phyloP scores from a whole-genome alignment of 495 filamentous ascomycete species.

The Bacidia gigantensis region DNA sequence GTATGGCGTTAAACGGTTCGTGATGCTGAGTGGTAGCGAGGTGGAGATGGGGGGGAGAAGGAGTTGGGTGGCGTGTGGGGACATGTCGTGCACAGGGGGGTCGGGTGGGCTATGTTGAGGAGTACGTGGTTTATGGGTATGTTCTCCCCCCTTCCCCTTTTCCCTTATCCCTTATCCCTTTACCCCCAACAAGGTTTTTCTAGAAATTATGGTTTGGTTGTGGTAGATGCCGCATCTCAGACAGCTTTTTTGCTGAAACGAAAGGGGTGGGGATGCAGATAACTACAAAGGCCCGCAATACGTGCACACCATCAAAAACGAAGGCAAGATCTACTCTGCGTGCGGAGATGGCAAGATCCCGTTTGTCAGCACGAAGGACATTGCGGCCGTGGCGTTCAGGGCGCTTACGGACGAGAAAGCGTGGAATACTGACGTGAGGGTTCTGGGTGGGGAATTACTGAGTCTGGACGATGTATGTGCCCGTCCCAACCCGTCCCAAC shows the following conservation, averaged over 20 bases:
- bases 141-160: slow-evolving; percentile 5
- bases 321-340: slow-evolving; percentile 32
- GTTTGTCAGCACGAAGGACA: slow-evolving; percentile 34
- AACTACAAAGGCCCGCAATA: slow-evolving; percentile 19
- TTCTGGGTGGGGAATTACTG: slow-evolving; percentile 34
- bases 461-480: slow-evolving; percentile 30
- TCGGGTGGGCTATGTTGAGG: slow-evolving; percentile 31
- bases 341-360: slow-evolving; percentile 31
- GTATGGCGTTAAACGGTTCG: slow-evolving; percentile 28
- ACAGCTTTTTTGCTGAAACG: no score
- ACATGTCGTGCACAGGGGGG: slow-evolving; percentile 25
- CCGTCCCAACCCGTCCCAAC: background rate
- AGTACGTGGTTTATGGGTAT: slow-evolving; percentile 35
- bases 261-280: no score
- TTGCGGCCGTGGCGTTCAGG: slow-evolving; percentile 32
- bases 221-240: no score
- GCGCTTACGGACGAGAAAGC: slow-evolving; percentile 27
- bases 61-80: slow-evolving; percentile 19
- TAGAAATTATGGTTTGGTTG: no score
- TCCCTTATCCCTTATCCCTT: no score
- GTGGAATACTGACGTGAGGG: slow-evolving; percentile 30
- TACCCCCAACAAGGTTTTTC: no score
- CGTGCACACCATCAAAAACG: slow-evolving; percentile 24
- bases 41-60: background rate
- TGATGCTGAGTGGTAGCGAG: slow-evolving; percentile 29